Evolutionary conservation across 176 grass and related monocot genomes (phyloP).

Genomic region (Carex cristatella): DNA sequence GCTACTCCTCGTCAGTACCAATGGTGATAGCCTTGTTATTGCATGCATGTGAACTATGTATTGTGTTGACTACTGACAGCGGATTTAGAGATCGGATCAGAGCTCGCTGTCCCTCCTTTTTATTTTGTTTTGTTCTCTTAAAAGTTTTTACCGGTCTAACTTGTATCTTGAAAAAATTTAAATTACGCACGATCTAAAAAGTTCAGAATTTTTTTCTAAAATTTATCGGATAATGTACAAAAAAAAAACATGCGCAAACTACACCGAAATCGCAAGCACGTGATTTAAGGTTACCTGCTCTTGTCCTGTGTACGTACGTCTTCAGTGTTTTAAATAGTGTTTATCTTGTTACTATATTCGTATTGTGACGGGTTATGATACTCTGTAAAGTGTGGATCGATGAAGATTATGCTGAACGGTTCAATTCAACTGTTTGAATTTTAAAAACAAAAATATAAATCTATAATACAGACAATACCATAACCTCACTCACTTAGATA

Average conservation of each 20-base stretch:
- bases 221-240: background rate
- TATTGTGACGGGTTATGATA: no score
- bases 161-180: background rate
- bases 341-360: no score
- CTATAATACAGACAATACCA: no score
- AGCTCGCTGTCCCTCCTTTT: background rate
- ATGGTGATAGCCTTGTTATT: background rate
- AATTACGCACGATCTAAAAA: background rate
- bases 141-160: background rate
- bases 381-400: no score
- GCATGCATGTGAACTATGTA: constrained; percentile 1
- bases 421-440: no score
- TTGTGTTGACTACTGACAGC: constrained; percentile 10
- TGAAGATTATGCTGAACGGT: no score
- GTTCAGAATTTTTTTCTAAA: background rate
- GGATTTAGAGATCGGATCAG: constrained; percentile 29
- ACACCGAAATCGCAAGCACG: background rate
- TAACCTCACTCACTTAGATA: no score
- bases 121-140: background rate
- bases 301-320: background rate
- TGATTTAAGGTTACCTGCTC: background rate
- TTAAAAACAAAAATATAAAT: no score
- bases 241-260: background rate
- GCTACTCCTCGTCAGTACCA: background rate
- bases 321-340: no score